phyloP scores from a whole-genome alignment of 352 stramenopile species.

The Phytophthora vignae region DNA sequence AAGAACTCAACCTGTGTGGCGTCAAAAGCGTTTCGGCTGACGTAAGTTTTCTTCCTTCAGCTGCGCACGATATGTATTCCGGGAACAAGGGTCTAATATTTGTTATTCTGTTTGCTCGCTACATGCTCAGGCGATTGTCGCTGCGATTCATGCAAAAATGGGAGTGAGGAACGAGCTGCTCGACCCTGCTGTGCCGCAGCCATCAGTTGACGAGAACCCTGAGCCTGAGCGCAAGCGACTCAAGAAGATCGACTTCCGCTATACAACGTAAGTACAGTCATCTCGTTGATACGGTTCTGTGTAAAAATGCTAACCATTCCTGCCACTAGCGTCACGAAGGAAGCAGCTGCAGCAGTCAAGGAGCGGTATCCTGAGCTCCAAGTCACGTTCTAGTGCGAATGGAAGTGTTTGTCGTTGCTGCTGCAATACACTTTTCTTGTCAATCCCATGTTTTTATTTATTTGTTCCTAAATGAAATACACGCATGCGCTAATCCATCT shows the following conservation, averaged over 20 bases:
- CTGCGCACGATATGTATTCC: not conserved
- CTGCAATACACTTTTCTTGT: constrained; percentile 11
- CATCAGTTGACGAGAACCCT: constrained; percentile 42
- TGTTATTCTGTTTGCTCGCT: not conserved
- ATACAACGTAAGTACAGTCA: constrained; percentile 75
- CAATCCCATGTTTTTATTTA: not conserved
- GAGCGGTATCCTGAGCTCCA: constrained; percentile 68
- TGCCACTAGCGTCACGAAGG: constrained; percentile 75
- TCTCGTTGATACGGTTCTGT: not conserved
- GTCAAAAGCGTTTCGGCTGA: constrained; percentile 89
- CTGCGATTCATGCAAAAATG: constrained; percentile 85
- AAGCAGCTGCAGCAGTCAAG: constrained; percentile 73
- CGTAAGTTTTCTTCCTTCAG: constrained; percentile 35
- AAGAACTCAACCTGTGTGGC: constrained; percentile 89
- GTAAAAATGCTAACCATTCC: not conserved
- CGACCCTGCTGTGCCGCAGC: constrained; percentile 29
- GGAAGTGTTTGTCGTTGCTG: not conserved
- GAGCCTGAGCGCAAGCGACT: constrained; percentile 86
- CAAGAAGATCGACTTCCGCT: constrained; percentile 91
- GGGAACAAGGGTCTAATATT: not conserved
- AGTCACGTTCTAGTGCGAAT: constrained; percentile 41
- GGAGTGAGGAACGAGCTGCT: constrained; percentile 51
- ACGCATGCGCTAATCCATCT: not conserved
- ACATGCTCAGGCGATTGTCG: constrained; percentile 59
- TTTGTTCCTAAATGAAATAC: constrained; percentile 10